Evolutionary conservation across 306 rosid genomes (phyloP).

Genomic region (Begonia peltatifolia): DNA sequence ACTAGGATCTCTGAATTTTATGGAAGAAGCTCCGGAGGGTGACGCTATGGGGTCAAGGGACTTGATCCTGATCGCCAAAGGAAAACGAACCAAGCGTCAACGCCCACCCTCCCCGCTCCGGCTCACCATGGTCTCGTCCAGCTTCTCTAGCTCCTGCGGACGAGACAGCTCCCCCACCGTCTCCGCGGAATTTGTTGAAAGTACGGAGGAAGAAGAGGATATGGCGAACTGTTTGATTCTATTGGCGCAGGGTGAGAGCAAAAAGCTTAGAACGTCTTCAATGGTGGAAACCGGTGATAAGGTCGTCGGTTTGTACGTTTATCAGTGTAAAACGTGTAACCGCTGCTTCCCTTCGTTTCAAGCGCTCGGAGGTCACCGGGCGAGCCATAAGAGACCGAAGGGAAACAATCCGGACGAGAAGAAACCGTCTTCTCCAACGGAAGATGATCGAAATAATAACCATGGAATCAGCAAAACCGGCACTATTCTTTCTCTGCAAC

Average conservation of each 20-base stretch:
- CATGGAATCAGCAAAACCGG: not conserved
- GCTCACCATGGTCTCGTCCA: not conserved
- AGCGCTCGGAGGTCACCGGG: constrained; percentile 85
- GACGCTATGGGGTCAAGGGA: not conserved
- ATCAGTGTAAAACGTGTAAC: constrained; percentile 55
- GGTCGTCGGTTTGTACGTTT: constrained; percentile 5
- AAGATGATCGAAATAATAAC: not conserved
- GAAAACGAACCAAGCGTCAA: not conserved
- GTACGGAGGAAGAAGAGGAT: not conserved
- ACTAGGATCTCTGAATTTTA: not conserved
- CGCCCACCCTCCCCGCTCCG: not conserved
- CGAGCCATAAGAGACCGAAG: constrained; percentile 65
- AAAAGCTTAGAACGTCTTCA: not conserved
- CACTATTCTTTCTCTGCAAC: not conserved
- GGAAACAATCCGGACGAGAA: constrained; percentile 6
- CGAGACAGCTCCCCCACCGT: not conserved
- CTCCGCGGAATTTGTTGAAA: not conserved
- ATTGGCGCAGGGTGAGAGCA: not conserved
- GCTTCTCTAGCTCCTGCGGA: not conserved
- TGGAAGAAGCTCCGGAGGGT: not conserved
- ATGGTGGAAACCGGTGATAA: too few relatives aligned
- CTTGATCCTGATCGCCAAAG: not conserved
- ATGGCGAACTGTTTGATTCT: not conserved
- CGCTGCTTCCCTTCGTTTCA: constrained; percentile 51
- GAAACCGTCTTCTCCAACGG: constrained; percentile 1